A percentile compares a stretch with the other conserved stretches of the same genome.
phyloP scores from a whole-genome alignment of 306 rosid species.

The Amphicarpaea edgeworthii region DNA sequence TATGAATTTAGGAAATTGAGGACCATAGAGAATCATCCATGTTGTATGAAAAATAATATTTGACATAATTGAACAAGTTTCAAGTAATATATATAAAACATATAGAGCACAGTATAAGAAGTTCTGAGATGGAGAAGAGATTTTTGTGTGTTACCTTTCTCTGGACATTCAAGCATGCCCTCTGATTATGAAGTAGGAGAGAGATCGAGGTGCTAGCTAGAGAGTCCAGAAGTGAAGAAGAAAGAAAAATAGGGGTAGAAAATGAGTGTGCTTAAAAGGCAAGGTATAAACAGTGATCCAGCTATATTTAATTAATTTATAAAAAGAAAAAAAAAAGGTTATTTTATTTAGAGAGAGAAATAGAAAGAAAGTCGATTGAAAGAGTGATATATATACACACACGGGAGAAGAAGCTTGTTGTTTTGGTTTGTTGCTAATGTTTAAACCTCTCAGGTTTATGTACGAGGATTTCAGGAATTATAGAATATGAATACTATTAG shows the following conservation, averaged over 20 bases:
- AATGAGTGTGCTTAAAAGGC: constrained; percentile 79
- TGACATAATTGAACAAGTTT: constrained; percentile 26
- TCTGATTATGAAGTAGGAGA: constrained; percentile 54
- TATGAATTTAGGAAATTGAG: background rate
- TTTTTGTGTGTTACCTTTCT: constrained; percentile 73
- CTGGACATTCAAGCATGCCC: constrained; percentile 99
- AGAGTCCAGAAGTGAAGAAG: constrained; percentile 45
- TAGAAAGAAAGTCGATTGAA: constrained; percentile 19
- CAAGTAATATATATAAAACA: background rate
- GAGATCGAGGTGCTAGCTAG: constrained; percentile 33
- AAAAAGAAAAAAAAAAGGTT: constrained; percentile 37
- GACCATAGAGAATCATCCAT: background rate
- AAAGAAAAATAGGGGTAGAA: constrained; percentile 56
- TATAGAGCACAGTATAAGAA: background rate
- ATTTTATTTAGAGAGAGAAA: constrained; percentile 3
- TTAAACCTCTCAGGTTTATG: constrained; percentile 44
- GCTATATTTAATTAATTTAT: constrained; percentile 44
- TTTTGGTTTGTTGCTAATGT: constrained; percentile 42
- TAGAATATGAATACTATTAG: background rate
- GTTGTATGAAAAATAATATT: constrained; percentile 12
- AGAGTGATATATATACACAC: constrained; percentile 5
- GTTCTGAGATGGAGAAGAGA: constrained; percentile 28
- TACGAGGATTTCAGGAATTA: constrained; percentile 53
- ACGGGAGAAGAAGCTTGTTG: constrained; percentile 29
- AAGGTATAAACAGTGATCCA: constrained; percentile 64